Evolutionary conservation across 1,139 yeast genomes (phyloP), one percentile per base, ranked within the genome.

Genomic region (Kodamaea alishanica): DNA sequence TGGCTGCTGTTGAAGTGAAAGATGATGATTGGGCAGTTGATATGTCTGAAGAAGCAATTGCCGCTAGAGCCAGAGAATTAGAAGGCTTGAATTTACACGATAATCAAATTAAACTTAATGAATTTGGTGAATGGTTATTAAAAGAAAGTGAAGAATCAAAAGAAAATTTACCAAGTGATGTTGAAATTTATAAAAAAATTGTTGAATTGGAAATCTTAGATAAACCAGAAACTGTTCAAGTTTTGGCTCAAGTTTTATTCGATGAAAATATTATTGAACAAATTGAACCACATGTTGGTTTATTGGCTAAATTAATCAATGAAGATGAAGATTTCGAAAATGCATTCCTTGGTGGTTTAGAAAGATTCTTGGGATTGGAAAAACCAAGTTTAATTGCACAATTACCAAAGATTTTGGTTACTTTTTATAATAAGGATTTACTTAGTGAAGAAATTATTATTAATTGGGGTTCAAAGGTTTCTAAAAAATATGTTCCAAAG

Each of bases 21-120:
- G 96, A 89, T 58, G 97, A 87, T 53, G 96, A 88, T 49, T 92
- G 98, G 98, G 89, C 97, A 15, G 97, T 90, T 38, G 99, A 92
- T 62, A 86, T 92, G 80, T 86, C 96, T 38, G 95, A 86, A 60
- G 98, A 89, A 65, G 98, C 98, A 39, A 88, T 94, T 52, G 84
- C 86, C 58, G 89, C 87, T 32, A 86, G 99, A 67, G 96, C 96
- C 41, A 73, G 81, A 56, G 95, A 85, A 59, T 74, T 90, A 49
- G 95, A 89, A 64, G 83, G 79, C 33, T 54, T 78, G 46, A 58
- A 65, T 30, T 63, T 78, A 58, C 52, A 65, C 33, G 67, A 63
- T 40, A 63, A 63, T 37, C 61, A 71, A 43, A 77, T 73, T 60
- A 72, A 76, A 51, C 73, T 73, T 52, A 86, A 84, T 48, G 81